Percentiles rank a stretch among this genome's conserved stretches.
phyloP scores from a whole-genome alignment of 129 eudicot genomes.

The Flaveria brownii region DNA sequence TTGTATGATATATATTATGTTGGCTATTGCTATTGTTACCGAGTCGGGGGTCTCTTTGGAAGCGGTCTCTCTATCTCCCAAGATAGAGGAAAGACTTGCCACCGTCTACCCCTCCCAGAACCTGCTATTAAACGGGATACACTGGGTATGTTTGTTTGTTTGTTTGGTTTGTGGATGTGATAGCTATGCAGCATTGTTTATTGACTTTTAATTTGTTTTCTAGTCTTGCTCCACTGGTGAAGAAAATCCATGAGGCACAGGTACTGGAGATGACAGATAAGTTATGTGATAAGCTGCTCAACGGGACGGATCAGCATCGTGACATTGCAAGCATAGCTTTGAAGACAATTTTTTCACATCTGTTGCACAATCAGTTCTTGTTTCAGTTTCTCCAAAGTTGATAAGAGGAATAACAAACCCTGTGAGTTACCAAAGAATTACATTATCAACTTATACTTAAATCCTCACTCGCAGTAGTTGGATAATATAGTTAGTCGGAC shows the following conservation, averaged over 20 bases:
- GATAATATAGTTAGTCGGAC: slow-evolving; percentile 15
- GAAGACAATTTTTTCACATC: slow-evolving; percentile 83
- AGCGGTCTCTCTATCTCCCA: too few relatives aligned
- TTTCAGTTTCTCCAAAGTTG: slow-evolving; percentile 80
- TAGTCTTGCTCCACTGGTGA: slow-evolving; percentile 93
- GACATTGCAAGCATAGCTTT: slow-evolving; percentile 97
- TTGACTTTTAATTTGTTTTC: slow-evolving; percentile 27
- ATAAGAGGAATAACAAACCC: slow-evolving; percentile 70
- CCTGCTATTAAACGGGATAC: too few relatives aligned
- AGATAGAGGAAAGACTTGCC: too few relatives aligned
- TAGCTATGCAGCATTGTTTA: background rate
- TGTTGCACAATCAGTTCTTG: slow-evolving; percentile 73
- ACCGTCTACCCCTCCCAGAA: too few relatives aligned
- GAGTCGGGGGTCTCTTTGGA: too few relatives aligned
- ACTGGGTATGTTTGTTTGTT: too few relatives aligned
- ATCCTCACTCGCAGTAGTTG: slow-evolving; percentile 6
- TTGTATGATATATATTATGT: too few relatives aligned
- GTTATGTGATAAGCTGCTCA: slow-evolving; percentile 84
- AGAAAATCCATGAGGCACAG: slow-evolving; percentile 73
- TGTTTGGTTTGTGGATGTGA: slow-evolving; percentile 1
- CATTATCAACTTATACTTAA: slow-evolving; percentile 11
- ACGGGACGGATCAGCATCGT: slow-evolving; percentile 92
- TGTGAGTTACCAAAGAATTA: slow-evolving; percentile 50
- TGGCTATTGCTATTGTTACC: too few relatives aligned
- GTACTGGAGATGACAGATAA: slow-evolving; percentile 81